These are phyloP conservation scores for Wickerhamiella siamensis DNA, from an alignment of 805 yeast genomes.

Conservation along the genomic window DNA sequence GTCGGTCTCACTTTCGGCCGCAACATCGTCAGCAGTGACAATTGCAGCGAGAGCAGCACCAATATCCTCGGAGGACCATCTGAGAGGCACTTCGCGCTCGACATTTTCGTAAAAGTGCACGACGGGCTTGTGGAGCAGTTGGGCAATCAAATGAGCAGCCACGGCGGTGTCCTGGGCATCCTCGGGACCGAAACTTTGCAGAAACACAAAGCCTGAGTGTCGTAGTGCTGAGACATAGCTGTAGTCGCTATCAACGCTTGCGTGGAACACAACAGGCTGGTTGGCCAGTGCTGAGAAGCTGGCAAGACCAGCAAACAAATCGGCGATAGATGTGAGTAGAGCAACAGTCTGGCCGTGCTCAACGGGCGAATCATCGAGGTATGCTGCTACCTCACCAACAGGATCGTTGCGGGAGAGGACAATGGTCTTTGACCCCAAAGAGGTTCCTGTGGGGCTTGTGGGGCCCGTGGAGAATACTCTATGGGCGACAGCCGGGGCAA, in stretches of 20 bases:
- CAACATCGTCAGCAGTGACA: constrained; percentile 11
- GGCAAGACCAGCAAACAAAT: constrained; percentile 15
- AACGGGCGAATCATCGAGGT: constrained; percentile 4
- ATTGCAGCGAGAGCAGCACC: constrained; percentile 16
- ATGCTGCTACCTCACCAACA: constrained; percentile 4
- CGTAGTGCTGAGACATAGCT: constrained; percentile 57
- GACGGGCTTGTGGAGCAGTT: constrained; percentile 38
- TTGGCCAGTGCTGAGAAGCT: constrained; percentile 9
- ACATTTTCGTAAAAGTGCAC: constrained; percentile 47
- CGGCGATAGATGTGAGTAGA: constrained; percentile 10
- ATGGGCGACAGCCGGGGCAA: constrained; percentile 3
- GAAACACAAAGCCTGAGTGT: constrained; percentile 47
- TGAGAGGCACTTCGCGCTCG: constrained; percentile 11
- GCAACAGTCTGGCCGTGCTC: constrained; percentile 5
- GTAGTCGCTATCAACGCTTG: constrained; percentile 37
- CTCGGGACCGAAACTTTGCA: constrained; percentile 48
- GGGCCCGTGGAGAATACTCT: neutral
- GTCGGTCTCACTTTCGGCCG: constrained; percentile 7
- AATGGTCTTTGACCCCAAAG: too few relatives aligned
- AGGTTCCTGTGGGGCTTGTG: neutral
- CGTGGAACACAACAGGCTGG: constrained; percentile 16
- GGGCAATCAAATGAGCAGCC: constrained; percentile 45
- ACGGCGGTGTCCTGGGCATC: constrained; percentile 43
- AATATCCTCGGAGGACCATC: constrained; percentile 16
- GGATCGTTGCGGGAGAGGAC: constrained; percentile 3